Percentiles rank a stretch among this genome's conserved stretches.
phyloP scores from a whole-genome alignment of 495 filamentous ascomycete species.

The Podospora appendiculata region DNA sequence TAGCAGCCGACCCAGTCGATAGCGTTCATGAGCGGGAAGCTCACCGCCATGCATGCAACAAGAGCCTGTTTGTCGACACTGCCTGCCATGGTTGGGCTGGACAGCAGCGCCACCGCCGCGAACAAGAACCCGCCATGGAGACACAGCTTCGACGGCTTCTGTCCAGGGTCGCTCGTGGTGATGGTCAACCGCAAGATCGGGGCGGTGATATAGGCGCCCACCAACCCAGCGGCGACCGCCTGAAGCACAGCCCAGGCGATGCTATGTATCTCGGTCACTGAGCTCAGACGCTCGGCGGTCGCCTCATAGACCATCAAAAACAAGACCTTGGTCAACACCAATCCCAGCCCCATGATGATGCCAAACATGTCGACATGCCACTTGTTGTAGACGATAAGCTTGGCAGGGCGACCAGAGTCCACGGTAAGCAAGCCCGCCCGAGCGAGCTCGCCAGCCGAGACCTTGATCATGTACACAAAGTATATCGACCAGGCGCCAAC shows the following conservation, averaged over 20 bases:
- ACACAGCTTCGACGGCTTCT: background rate
- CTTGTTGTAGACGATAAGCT: conserved; percentile 9
- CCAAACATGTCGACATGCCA: conserved; percentile 10
- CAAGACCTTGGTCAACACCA: conserved; percentile 9
- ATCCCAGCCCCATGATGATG: conserved; percentile 6
- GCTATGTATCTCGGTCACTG: conserved; percentile 9
- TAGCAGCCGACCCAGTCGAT: conserved; percentile 3
- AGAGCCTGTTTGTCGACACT: conserved; percentile 5
- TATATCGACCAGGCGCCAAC: conserved; percentile 6
- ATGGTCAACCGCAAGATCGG: background rate
- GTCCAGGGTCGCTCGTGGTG: background rate
- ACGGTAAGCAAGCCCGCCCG: conserved; percentile 5
- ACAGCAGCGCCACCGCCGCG: conserved; percentile 2
- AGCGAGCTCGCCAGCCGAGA: conserved; percentile 4
- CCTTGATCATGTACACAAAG: conserved; percentile 15
- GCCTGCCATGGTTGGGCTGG: conserved; percentile 6
- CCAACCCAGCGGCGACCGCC: conserved; percentile 5
- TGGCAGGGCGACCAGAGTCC: background rate
- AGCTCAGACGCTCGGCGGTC: background rate
- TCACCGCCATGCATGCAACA: conserved; percentile 8
- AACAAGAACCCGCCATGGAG: conserved; percentile 9
- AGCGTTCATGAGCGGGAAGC: conserved; percentile 8
- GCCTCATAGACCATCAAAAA: conserved; percentile 8
- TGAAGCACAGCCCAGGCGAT: conserved; percentile 10
- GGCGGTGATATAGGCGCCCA: conserved; percentile 5